Base-by-base conservation (phyloP, 345 rosid genomes). In the Euphorbia tirucalli region DNA sequence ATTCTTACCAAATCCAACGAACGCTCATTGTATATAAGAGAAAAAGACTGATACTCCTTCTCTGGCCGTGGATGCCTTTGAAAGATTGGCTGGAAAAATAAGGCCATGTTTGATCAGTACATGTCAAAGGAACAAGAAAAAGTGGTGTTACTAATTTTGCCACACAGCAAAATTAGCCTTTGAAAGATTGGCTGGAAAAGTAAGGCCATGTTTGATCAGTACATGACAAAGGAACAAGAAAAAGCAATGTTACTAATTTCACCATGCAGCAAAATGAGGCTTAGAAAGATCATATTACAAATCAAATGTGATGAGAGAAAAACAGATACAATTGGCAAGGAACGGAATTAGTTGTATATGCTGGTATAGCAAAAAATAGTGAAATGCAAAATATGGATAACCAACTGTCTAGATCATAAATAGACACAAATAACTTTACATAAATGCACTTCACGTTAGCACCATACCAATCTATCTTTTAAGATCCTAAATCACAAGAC, bases 31-130 rank as follows among this genome's bases (percentile, higher is more conserved):
- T 95, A 95, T 78, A 90, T 95, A 66, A 95, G 94, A 60, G 99
- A 95, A 85, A 95, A 92, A 13, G 99, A 95, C 82, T 95, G 99
- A 74, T 92, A 95, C 80, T 95, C 99, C 88, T 95, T 95, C 87
- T 95, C 99, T 11, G 99, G 99, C 27, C 98, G 93, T 52, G 97
- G 99, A 85, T 90, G 84, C 82, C 99, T 86, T 82, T 92, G 98
- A 82, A 95, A 95, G 74, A 92, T 95, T 69, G 94, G 96, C 99
- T 92, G 93, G 79, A 83, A 75, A 57, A 76, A 58, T 18, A 21
- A 71, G 50, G 59, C 52, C 10, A 27, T 27, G 21, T 57, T 58
- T 68, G 70, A 78, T 85, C 75, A 84, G 84, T 66, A 71, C 5
- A 61, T 27, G 64, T 62, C 44, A 71, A 61, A 25, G 68, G 60